Conservation (phyloP, 139 green algal genomes). For the Chlorella sp. region DNA sequence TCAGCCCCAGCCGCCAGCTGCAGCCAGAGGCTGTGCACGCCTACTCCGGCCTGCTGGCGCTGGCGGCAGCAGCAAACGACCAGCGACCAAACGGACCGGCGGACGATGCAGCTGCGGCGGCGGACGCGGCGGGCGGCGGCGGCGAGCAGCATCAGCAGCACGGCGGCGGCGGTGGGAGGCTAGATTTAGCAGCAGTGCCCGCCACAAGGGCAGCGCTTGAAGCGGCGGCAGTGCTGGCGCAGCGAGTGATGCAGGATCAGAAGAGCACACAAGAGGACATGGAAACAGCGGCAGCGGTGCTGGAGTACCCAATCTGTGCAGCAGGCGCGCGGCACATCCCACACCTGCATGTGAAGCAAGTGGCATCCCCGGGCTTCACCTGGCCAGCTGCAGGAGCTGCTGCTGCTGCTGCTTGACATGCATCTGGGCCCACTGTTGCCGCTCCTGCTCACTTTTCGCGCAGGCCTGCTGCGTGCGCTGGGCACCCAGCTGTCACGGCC, state of each 20-base stretch:
- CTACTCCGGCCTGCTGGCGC: slow-evolving; percentile 38
- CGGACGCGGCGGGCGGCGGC: background rate
- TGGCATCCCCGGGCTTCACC: no score
- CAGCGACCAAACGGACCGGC: background rate
- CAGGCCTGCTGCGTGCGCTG: slow-evolving; percentile 49
- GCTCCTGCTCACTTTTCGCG: no score
- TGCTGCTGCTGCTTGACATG: no score
- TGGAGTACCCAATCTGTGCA: slow-evolving; percentile 44
- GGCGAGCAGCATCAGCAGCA: background rate
- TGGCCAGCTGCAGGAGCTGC: no score
- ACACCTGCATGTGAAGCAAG: no score
- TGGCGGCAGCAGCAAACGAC: slow-evolving; percentile 51
- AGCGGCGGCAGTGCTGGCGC: slow-evolving; percentile 35
- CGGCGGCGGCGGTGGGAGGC: background rate
- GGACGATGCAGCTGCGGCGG: background rate
- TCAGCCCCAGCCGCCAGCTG: slow-evolving; percentile 37
- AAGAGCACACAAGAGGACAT: slow-evolving; percentile 16
- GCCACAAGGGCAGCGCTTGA: slow-evolving; percentile 36
- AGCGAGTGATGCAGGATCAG: slow-evolving; percentile 36
- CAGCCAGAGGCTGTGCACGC: slow-evolving; percentile 29
- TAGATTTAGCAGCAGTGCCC: slow-evolving; percentile 48
- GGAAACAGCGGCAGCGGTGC: slow-evolving; percentile 10
- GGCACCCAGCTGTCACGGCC: slow-evolving; percentile 14
- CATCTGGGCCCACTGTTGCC: no score
- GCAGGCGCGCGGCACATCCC: background rate